A percentile compares a stretch with the other conserved stretches of the same genome.
These are phyloP conservation scores for Tetratostichococcus sp. DNA, from an alignment of 139 green algal species.

Conservation along the genomic window DNA sequence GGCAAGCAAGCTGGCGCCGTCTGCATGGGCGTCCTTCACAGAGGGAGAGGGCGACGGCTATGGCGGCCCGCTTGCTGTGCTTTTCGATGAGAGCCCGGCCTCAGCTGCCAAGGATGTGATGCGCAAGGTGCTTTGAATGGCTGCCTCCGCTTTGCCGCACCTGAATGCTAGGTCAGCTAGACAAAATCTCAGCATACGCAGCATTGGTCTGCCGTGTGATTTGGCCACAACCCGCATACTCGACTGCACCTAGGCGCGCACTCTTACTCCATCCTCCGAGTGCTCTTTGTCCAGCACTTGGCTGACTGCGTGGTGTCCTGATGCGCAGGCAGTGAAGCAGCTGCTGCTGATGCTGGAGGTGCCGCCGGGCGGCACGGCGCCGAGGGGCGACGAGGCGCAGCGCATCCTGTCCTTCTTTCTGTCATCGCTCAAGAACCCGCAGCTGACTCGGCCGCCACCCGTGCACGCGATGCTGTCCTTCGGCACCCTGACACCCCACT, in stretches of 20 bases:
- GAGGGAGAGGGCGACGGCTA: neutral
- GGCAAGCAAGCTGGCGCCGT: neutral
- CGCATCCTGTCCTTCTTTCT: slow-evolving; percentile 74
- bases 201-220: too few relatives aligned
- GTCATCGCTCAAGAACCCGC: slow-evolving; percentile 54
- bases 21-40: neutral
- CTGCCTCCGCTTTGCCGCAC: too few relatives aligned
- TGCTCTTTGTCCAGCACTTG: too few relatives aligned
- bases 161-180: too few relatives aligned
- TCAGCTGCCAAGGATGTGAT: neutral
- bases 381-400: slow-evolving; percentile 58
- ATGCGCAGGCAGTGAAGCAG: slow-evolving; percentile 24
- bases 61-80: neutral
- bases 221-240: too few relatives aligned
- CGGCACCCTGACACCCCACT: slow-evolving; percentile 69
- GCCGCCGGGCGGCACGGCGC: slow-evolving; percentile 44
- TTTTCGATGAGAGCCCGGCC: neutral
- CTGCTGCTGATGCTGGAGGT: slow-evolving; percentile 51
- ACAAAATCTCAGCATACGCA: too few relatives aligned
- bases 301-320: too few relatives aligned
- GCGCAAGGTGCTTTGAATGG: neutral
- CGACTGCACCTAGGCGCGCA: too few relatives aligned
- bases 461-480: slow-evolving; percentile 64
- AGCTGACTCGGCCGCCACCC: slow-evolving; percentile 40
- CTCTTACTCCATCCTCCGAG: too few relatives aligned